Evolutionary conservation across 2,329 filamentous ascomycete genomes (phyloP).

Genomic region (Paecilomyces variotii): DNA sequence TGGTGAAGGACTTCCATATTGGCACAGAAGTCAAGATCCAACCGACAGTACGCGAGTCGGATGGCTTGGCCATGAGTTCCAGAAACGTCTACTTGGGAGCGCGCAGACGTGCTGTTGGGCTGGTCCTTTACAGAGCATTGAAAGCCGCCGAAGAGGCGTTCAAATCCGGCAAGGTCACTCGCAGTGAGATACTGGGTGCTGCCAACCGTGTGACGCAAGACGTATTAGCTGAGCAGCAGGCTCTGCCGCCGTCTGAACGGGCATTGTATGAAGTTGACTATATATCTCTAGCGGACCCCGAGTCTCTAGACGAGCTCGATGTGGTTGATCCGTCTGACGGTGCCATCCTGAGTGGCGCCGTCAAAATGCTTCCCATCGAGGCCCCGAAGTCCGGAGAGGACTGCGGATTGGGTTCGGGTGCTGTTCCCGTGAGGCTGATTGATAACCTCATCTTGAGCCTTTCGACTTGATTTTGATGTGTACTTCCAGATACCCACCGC

Average conservation of each 20-base stretch:
- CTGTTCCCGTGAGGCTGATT: conserved; percentile 76
- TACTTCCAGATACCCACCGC: neutral
- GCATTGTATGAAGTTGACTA: conserved; percentile 82
- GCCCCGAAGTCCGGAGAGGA: conserved; percentile 62
- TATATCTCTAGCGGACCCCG: conserved; percentile 79
- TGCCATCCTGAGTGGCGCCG: conserved; percentile 78
- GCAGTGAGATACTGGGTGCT: conserved; percentile 62
- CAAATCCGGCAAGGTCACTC: conserved; percentile 42
- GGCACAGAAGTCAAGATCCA: conserved; percentile 66
- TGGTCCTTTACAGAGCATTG: conserved; percentile 64
- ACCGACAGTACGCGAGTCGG: conserved; percentile 64
- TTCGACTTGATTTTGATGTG: neutral
- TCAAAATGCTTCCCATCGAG: conserved; percentile 82
- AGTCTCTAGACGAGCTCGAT: conserved; percentile 71
- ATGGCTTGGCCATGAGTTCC: conserved; percentile 85
- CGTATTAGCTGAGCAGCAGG: conserved; percentile 54
- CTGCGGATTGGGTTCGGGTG: conserved; percentile 59
- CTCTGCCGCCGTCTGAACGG: conserved; percentile 51
- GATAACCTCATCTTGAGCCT: conserved; percentile 74
- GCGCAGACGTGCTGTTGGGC: conserved; percentile 62
- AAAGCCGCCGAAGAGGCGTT: conserved; percentile 63
- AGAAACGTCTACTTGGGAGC: conserved; percentile 86
- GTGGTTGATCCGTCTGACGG: conserved; percentile 61
- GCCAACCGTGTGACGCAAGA: conserved; percentile 55
- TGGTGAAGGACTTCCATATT: conserved; percentile 83